phyloP scores from a whole-genome alignment of 257 asterid species.

The Pogostemon cablin region DNA sequence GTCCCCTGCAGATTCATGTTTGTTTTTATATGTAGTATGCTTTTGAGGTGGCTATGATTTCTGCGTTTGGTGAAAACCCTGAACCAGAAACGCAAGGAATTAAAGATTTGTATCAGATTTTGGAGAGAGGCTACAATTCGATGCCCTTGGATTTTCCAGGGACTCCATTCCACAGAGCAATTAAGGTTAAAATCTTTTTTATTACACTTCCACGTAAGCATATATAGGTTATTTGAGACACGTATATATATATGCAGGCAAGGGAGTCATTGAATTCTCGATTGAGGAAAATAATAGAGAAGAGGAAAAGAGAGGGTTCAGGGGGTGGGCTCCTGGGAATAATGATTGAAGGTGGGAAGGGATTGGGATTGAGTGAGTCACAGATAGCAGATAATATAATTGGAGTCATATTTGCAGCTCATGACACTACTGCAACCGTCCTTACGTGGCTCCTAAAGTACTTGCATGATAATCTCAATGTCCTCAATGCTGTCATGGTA shows the following conservation, averaged over 20 bases:
- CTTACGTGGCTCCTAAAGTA: conserved; percentile 76
- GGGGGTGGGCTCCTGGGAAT: conserved; percentile 59
- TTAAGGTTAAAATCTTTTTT: conserved; percentile 46
- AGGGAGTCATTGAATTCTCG: conserved; percentile 49
- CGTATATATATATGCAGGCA: conserved; percentile 43
- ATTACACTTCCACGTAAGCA: no score
- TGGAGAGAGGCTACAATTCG: conserved; percentile 79
- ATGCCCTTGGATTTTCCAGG: conserved; percentile 74
- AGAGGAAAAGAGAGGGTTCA: conserved; percentile 44
- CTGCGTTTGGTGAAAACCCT: conserved; percentile 49
- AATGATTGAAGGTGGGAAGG: conserved; percentile 34
- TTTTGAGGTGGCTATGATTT: conserved; percentile 69
- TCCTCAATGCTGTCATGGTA: conserved; percentile 53
- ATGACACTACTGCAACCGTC: conserved; percentile 72
- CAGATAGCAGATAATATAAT: conserved; percentile 74
- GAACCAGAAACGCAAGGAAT: conserved; percentile 52
- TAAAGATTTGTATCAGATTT: conserved; percentile 42
- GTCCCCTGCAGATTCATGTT: no score
- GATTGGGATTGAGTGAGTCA: conserved; percentile 44
- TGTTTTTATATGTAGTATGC: conserved; percentile 49
- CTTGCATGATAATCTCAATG: conserved; percentile 53
- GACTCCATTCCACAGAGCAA: conserved; percentile 57
- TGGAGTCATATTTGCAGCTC: conserved; percentile 78
- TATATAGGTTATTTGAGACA: not conserved
- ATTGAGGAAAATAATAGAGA: conserved; percentile 48